Base-by-base conservation (phyloP, 2,329 filamentous ascomycete species). In the Colletotrichum euphorbiae region DNA sequence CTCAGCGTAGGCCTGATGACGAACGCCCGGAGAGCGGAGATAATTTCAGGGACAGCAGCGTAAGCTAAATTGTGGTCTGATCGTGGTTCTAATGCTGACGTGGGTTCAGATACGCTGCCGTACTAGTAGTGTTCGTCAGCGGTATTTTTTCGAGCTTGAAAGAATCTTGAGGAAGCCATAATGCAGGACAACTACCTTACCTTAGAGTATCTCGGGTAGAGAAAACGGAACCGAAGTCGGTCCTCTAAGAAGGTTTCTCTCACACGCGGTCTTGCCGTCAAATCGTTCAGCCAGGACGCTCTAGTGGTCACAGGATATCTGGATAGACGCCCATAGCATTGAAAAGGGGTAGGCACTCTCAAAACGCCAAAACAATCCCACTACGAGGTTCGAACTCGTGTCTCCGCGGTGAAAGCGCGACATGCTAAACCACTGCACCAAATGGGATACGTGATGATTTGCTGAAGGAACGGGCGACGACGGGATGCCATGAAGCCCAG, bases 31-130 rank as follows among this genome's bases (percentile, higher is more conserved):
- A 54, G 71, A 36, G 64, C 67, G 0, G 68, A 72, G 19, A 51
- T 72, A 8, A 71, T 72, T 40, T 67, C 70, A 0, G 60, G 67
- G 4, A 72, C 71, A 0, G 71, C 71, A n/a, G 70, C 71, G 46
- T 72, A 55, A 57, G 54, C 42, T 4, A 43, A 28, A 8, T 8
- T 2, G 28, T 11, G 13, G 12, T 2, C 12, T 40, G 13, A 28
- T 15, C 13, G 2, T 1, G 13, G 15, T 28, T 1, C 13, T 11
- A 1, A n/a, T 28, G 0, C 54, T 57, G 12, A 52, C 4, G 1
- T 5, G 1, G 5, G 8, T 6, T 8, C 28, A 57, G 54, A 28
- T 57, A 57, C 13, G 70, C 70, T 5, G 65, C 64, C 5, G 70
- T 71, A 2, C 50, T 69, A 36, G 69, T 71, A 2, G 69, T 71